Base-by-base conservation (phyloP, 495 filamentous ascomycete genomes). In the Tricharina praecox region DNA sequence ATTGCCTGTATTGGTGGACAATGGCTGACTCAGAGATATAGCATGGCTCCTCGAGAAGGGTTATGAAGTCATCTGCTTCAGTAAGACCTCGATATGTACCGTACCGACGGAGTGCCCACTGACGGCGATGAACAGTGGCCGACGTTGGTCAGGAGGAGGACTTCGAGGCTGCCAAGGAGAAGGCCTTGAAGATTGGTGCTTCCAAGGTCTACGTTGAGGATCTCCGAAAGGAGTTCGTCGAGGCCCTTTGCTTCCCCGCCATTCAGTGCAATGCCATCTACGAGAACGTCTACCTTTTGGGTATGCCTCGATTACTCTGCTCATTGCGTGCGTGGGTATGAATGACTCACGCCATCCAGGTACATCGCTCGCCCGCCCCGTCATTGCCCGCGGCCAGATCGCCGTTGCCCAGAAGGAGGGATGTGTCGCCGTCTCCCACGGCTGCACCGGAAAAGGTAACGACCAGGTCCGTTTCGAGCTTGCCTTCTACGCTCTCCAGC, bases 231-330 rank as follows among this genome's bases (percentile, higher is more conserved):
- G 78, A 87, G 63, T 87, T 93, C 54, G 75, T 92, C 54, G 79
- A 87, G 56, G 72, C 93, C 68, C 71, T 93, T 11, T 84, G 85
- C 67, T 88, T 80, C 75, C 80, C 75, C 42, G 88, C 88, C 47
- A 76, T 93, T 55, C 79, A 81, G 61, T 86, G 81, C 73, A 88
- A 90, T 57, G 84, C 83, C 56, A 76, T 83, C 62, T 90, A 85
- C 66, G 83, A 93, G 69, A 77, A 79, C 56, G 70, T 77, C 47
- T 86, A 85, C 67, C 75, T 86, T 38, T 70, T 85, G 23, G 83
- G 77, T 64, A 68, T 36, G 58, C 32, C n/a, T 0, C 28, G 8
- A 21, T 21, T 52, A 8, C 26, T 4, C 23, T 16, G 16, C 30
- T 13, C 2, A 11, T 19, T 18, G 10, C 8, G 15, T 19, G 39